Evolutionary conservation across 352 stramenopile genomes (phyloP), one percentile per base, ranked within the genome.

Genomic region (Phytophthora brassicae): DNA sequence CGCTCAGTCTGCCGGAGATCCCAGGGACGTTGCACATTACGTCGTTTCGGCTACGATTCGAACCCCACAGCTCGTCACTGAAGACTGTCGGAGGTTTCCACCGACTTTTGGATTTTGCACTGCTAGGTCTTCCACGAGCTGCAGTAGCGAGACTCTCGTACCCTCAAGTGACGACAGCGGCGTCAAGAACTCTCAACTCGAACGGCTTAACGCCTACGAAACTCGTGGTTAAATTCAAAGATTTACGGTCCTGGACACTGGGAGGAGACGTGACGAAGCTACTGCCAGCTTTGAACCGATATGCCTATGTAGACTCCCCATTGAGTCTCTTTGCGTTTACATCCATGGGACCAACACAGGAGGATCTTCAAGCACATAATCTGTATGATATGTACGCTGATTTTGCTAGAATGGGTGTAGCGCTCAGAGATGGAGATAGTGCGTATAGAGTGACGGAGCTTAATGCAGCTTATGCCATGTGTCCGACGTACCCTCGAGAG

Each of bases 221-320:
- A 50, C 63, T 95, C 8, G 77, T 92, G 33, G 39, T 95, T 53
- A 88, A 92, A 65, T 94, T 93, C 51, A 92, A 92, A 46, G 83
- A 92, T 54, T 64, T 92, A 26, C 72, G 81, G 0, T 72, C 75
- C 12, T 95, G 86, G 86, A 84, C 69, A 22, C 58, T 95, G 4
- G 55, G 59, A n/a, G 86, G 86, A 19, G 80, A 94, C 38, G 68
- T 92, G 12, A 64, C 54, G 0, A 58, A 77, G 52, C 68, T 95
- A 48, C 80, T 95, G 73, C 71, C 75, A 31, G 81, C 70, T 29
- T 72, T 95, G 44, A 90, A 89, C 33, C 79, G 84, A 12, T 72
- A 86, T 55, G 82, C 82, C 6, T 92, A 88, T 47, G 64, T 90
- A 24, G 81, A 91, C 42, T 90, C 86, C 2, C 75, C 84, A 0